phyloP scores from a whole-genome alignment of 495 filamentous ascomycete species.

The Penicillium daleae region DNA sequence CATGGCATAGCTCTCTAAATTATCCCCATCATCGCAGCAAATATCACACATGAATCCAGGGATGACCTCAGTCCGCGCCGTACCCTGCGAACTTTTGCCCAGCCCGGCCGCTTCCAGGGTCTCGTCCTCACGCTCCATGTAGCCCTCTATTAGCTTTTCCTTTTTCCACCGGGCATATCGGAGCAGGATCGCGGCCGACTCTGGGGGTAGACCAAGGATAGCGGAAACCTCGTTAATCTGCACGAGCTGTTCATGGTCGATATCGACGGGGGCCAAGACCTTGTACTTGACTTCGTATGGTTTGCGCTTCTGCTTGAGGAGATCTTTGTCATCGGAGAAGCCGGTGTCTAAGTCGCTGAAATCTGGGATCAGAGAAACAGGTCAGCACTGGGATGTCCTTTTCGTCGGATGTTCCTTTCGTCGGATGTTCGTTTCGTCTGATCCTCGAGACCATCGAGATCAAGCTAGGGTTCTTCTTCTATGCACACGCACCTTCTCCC shows the following conservation, averaged over 20 bases:
- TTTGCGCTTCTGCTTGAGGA: constrained; percentile 66
- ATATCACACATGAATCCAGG: constrained; percentile 89
- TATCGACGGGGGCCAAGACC: constrained; percentile 76
- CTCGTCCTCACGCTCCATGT: constrained; percentile 81
- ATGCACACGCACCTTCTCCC: constrained; percentile 67
- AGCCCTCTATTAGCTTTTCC: constrained; percentile 88
- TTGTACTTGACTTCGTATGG: constrained; percentile 85
- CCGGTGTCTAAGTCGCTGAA: constrained; percentile 78
- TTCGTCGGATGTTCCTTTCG: too few species aligned
- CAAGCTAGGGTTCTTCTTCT: background rate
- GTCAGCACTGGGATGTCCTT: too few species aligned
- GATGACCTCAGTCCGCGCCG: constrained; percentile 68
- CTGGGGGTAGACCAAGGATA: constrained; percentile 83
- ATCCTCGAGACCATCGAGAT: background rate
- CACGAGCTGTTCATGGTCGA: constrained; percentile 78
- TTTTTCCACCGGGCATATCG: constrained; percentile 93
- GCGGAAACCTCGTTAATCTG: constrained; percentile 86
- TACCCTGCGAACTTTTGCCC: constrained; percentile 62
- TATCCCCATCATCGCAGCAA: constrained; percentile 86
- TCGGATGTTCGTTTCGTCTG: background rate
- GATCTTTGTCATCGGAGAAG: constrained; percentile 77
- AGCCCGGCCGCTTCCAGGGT: constrained; percentile 87
- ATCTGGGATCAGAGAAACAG: constrained; percentile 49
- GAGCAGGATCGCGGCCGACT: constrained; percentile 85
- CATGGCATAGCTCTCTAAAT: constrained; percentile 89